Evolutionary conservation across 2,329 filamentous ascomycete species (phyloP), one percentile per base, ranked within the genome.

Genomic region (Exophiala spinifera): DNA sequence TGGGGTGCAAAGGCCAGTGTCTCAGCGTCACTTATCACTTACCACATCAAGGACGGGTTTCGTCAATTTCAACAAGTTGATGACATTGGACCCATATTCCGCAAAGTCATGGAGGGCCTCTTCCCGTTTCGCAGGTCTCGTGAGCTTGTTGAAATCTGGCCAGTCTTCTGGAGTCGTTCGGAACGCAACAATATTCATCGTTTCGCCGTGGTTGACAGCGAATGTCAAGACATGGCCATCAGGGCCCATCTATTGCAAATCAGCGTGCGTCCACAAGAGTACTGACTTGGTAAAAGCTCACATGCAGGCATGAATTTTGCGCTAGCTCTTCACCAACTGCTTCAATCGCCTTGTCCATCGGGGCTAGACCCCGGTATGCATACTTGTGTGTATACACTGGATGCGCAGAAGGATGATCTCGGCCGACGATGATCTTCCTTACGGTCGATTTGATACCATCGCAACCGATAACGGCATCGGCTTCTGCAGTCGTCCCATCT

Each of bases 201-300:
- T 73, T 7, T 74, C 71, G 8, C 77, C 78, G n/a, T 75, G 71
- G 4, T 79, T 78, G 8, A 87, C 81, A 0, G 84, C 81, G 63
- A 86, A 87, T 0, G 79, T 83, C 20, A 87, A 72, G 5, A 81
- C 62, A 64, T 87, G 84, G 0, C 78, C 81, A 48, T 74, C 84
- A 50, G 80, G 74, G 65, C 80, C 81, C 74, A 84, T 80, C 64
- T 79, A 77, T 14, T 2, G 25, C 28, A 10, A 31, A 2, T n/a
- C 14, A 19, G 14, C 28, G 8, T 6, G 28, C 11, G 8, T 31
- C 10, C 10, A 10, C 28, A 31, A n/a, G 15, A 60, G 57, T 28
- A 21, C 11, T 17, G 14, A 28, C 7, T 34, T 17, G 17, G 19
- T 10, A 15, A 21, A 33, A 13, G 59, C 56, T 56, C 43, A 67